Base-by-base conservation (phyloP, 345 rosid genomes). In the Aethionema arabicum region DNA sequence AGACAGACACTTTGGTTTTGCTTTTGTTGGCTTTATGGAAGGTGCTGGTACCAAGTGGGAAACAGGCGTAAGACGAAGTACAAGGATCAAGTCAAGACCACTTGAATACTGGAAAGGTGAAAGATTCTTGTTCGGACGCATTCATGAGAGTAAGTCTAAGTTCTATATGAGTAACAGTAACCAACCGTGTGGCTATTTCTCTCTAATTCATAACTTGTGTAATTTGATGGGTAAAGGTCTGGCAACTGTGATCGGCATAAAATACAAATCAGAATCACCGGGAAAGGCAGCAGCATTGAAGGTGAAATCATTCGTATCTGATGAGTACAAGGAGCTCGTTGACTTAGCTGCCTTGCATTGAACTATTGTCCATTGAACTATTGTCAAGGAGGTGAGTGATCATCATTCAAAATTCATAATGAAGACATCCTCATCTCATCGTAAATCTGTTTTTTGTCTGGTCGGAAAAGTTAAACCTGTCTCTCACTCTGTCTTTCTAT, bases 51-150 rank as follows among this genome's bases (percentile, higher is more conserved):
- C 89, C 31, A 53, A 76, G n/a, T 79, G 78, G 78, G 74, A 72
- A 63, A 47, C 65, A 46, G 96, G 96, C 21, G 63, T 82, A 27
- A 79, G 99, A 69, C 64, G 86, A 67, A 93, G 99, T 80, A 90
- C 97, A 36, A 80, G 99, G 76, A 84, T 90, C 47, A 84, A 59
- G 54, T 84, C 99, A 37, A 84, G 95, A 77, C 97, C 97, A 63
- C 80, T 93, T 53, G 95, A 88, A 74, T 87, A 70, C 65, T 93
- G 99, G 99, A 93, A 70, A 74, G 99, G 97, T n/a, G 99, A 93
- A 72, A 77, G 87, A 63, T 90, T 90, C 70, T 66, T 93, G 51
- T 90, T 79, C 52, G 99, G 97, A 8, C 97, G 99, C 12, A 60
- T 93, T 65, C 95, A 90, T 77, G 48, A 72, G 49, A 87, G 99